Evolutionary conservation across 306 rosid species (phyloP), one percentile per base, ranked within the genome.

Genomic region (Citrullus colocynthis): DNA sequence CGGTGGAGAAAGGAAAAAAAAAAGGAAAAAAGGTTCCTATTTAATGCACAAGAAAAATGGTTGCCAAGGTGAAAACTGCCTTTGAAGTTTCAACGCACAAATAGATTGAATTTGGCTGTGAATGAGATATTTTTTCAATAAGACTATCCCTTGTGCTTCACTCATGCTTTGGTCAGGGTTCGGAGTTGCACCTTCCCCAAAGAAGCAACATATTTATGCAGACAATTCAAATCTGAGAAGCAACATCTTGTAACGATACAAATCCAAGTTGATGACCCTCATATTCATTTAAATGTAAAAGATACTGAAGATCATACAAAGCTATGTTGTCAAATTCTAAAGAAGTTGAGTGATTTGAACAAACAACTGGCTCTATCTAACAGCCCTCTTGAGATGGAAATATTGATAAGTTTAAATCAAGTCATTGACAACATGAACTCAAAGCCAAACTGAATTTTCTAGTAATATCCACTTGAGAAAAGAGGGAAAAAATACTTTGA

Each of bases 401-500:
- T 71, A 71, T 48, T 72, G 30, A 8, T 9, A 18, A 17, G 78
- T 74, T 74, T 51, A 74, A 74, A 74, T 52, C 32, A 74, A 54
- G 62, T 52, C 78, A 34, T 32, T 74, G 32, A 34, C 62, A 73
- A 34, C 63, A 54, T 54, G 49, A 54, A 54, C 77, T 9, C 77
- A 51, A 73, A 60, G 77, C 77, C 45, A 28, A 74, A 74, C 59
- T 51, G 63, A 52, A 74, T 34, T 74, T 74, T 34, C 78, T 34
- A 52, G 44, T 54, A 52, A 34, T 5, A 34, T 74, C 78, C 48
- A 74, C 78, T 54, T 54, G 48, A 52, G 42, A 34, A 52, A 9
- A 36, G 24, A 52, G 20, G n/a, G 2, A 30, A 30, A 32, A 49
- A 73, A 58, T 56, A 37, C 10, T 66, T 58, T 9, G 65, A 57